These are phyloP conservation scores for Phytophthora sansomeana DNA, from an alignment of 352 stramenopile genomes.

Conservation along the genomic window DNA sequence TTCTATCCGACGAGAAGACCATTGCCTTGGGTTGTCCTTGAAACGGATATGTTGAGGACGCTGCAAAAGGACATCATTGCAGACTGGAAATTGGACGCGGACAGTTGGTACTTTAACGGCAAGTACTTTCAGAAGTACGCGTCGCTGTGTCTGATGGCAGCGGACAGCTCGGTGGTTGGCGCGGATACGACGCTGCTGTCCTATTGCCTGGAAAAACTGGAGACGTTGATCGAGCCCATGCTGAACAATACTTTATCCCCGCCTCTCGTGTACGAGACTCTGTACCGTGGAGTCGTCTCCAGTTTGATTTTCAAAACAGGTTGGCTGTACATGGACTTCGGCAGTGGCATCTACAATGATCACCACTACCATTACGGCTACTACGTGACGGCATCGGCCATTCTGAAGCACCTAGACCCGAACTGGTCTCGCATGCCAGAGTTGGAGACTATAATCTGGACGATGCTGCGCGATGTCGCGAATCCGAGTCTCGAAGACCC, in stretches of 20 bases:
- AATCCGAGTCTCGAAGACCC: conserved; percentile 62
- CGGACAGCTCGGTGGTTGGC: conserved; percentile 55
- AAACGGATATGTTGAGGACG: conserved; percentile 53
- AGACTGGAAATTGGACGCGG: conserved; percentile 54
- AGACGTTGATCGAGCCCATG: conserved; percentile 63
- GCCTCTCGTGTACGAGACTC: conserved; percentile 71
- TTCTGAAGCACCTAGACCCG: conserved; percentile 69
- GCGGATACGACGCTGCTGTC: conserved; percentile 51
- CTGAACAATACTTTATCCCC: conserved; percentile 60
- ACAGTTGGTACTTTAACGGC: conserved; percentile 82
- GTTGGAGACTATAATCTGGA: conserved; percentile 68
- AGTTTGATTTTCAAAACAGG: conserved; percentile 55
- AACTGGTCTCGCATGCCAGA: conserved; percentile 60
- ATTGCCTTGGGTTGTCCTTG: conserved; percentile 31
- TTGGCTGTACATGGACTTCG: conserved; percentile 70
- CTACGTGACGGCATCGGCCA: conserved; percentile 69
- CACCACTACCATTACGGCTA: conserved; percentile 89
- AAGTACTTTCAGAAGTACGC: conserved; percentile 86
- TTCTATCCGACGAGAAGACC: conserved; percentile 62
- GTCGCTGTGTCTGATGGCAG: conserved; percentile 76
- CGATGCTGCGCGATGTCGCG: conserved; percentile 75
- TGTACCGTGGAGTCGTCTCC: conserved; percentile 67
- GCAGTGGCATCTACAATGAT: conserved; percentile 85
- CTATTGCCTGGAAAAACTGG: conserved; percentile 67
- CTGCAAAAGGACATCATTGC: conserved; percentile 63